A percentile compares a stretch with the other conserved stretches of the same genome.
These are phyloP conservation scores for Apiospora arundinis DNA, from an alignment of 2,329 filamentous ascomycete species.

Conservation along the genomic window DNA sequence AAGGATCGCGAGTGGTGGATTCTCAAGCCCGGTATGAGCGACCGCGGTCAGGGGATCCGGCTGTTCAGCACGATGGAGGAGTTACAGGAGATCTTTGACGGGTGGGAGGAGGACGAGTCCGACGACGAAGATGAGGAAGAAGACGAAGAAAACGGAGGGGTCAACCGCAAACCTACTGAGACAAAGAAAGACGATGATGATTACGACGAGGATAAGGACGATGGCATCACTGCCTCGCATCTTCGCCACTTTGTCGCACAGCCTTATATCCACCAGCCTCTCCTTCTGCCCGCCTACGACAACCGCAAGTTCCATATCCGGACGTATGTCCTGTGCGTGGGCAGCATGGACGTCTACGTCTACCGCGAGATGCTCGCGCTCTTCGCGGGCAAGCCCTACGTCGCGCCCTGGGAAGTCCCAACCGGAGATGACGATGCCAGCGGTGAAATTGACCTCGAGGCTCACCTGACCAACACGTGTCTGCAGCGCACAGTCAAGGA, in stretches of 20 bases:
- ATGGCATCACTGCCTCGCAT: slow-evolving; percentile 81
- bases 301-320: slow-evolving; percentile 92
- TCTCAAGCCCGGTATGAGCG: slow-evolving; percentile 96
- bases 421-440: slow-evolving; percentile 42
- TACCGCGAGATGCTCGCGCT: slow-evolving; percentile 92
- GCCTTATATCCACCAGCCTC: slow-evolving; percentile 89
- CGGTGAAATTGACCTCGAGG: slow-evolving; percentile 62
- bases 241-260: slow-evolving; percentile 96
- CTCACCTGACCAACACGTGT: slow-evolving; percentile 95
- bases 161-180: too few relatives aligned
- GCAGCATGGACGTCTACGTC: slow-evolving; percentile 81
- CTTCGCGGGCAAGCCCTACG: slow-evolving; percentile 80
- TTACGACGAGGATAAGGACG: slow-evolving; percentile 44
- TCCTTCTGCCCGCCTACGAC: slow-evolving; percentile 70
- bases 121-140: slow-evolving; percentile 70
- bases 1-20: slow-evolving; percentile 88
- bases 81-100: slow-evolving; percentile 86
- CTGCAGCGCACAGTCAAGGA: slow-evolving; percentile 71
- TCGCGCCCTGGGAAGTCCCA: slow-evolving; percentile 59
- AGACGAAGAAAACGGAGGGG: slow-evolving; percentile 38
- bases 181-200: slow-evolving; percentile 30
- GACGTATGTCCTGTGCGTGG: slow-evolving; percentile 85
- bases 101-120: slow-evolving; percentile 77
- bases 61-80: slow-evolving; percentile 87
- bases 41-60: slow-evolving; percentile 90